Evolutionary conservation across 176 grass and related monocot genomes (phyloP), one percentile per base, ranked within the genome.

Genomic region (Zizania latifolia): DNA sequence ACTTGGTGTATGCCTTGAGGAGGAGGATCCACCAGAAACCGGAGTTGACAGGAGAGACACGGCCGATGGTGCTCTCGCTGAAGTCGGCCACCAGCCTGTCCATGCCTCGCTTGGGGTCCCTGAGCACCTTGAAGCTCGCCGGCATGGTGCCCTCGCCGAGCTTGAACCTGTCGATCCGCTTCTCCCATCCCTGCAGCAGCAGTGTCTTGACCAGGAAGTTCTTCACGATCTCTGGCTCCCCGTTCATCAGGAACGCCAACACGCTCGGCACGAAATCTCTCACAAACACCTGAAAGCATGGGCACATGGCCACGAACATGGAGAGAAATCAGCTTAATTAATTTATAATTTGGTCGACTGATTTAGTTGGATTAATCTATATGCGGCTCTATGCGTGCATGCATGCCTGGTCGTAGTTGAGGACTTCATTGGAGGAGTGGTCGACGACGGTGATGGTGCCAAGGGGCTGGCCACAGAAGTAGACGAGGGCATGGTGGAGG

Each of bases 1-100:
- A 97, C 82, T 97, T 97, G 53, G 93, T 97, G 78, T 97, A 97
- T 11, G 90, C 93, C 4, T 90, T 24, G 9, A 97, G 90, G 35
- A 97, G 30, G 78, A 97, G 90, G 79, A 97, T 90, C 93, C 93
- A 97, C 93, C 90, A 97, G 82, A 97, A 97, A 0, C 93, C 93
- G 13, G 93, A 97, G 73, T 97, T 90, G 5, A 90, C 93, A 1
- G 93, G 93, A 44, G 93, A 90, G 13, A 97, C 93, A 26, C 93
- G 83, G 4, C 93, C 93, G 58, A 97, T 97, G 40, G 93, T 85
- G 82, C 93, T 93, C 82, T 97, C 93, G 14, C 93, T 90, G 85
- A 97, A 97, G 84, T 97, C 93, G 1, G 93, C 93, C 2, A 61
- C 86, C 1, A 97, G 76, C 34, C 78, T 93, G 69, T 97, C 93